A percentile compares a stretch with the other conserved stretches of the same genome.
Conservation (phyloP, 306 rosid genomes). For the Dryas alaskensis region DNA sequence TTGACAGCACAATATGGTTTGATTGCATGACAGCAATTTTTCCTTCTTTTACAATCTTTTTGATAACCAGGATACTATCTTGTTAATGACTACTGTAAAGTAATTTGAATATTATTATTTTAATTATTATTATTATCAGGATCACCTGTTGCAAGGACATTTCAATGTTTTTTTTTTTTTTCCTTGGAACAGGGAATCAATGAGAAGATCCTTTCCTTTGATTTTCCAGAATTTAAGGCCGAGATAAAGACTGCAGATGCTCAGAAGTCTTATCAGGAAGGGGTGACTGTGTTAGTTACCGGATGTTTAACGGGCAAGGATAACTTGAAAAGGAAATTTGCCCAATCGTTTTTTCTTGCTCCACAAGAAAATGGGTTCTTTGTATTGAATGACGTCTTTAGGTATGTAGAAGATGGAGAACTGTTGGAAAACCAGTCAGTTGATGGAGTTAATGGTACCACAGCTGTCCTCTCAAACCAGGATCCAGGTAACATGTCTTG, state of each 20-base stretch:
- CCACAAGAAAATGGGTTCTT: slow-evolving; percentile 77
- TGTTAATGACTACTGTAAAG: background rate
- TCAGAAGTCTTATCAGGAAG: slow-evolving; percentile 57
- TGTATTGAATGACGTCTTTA: slow-evolving; percentile 72
- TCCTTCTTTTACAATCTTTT: background rate
- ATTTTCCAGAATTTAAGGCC: slow-evolving; percentile 55
- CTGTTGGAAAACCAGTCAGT: slow-evolving; percentile 34
- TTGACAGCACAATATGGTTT: no score
- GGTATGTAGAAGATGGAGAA: slow-evolving; percentile 60
- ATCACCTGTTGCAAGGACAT: slow-evolving; percentile 18
- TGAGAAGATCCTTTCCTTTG: slow-evolving; percentile 65
- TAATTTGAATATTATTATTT: background rate
- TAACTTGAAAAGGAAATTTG: slow-evolving; percentile 61
- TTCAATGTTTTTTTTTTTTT: slow-evolving; percentile 5
- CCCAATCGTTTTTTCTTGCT: slow-evolving; percentile 77
- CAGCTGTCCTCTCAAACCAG: slow-evolving; percentile 30
- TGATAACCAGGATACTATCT: background rate
- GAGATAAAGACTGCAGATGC: slow-evolving; percentile 81
- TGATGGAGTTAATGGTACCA: slow-evolving; percentile 37
- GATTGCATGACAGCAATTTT: background rate
- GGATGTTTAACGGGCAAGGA: slow-evolving; percentile 77
- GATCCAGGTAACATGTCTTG: slow-evolving; percentile 46
- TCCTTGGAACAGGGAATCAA: slow-evolving; percentile 56
- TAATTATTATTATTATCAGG: background rate
- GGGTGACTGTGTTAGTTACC: slow-evolving; percentile 74